These are phyloP conservation scores for Paecilomyces sp. DNA, from an alignment of 2,329 filamentous ascomycete genomes.

Conservation along the genomic window DNA sequence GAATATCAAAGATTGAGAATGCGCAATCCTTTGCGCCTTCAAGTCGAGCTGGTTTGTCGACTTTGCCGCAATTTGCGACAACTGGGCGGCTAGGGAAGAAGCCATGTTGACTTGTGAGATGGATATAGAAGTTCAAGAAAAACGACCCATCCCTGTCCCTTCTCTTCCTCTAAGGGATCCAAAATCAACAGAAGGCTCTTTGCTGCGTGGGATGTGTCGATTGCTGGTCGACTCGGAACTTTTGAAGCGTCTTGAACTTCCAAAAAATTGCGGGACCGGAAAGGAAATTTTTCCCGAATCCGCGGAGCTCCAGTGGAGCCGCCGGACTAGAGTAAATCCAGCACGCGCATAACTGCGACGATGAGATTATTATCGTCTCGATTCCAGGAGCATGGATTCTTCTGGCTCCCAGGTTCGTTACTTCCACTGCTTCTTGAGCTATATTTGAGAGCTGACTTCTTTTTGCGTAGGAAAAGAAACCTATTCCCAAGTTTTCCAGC, in stretches of 20 bases:
- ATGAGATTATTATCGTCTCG: conserved; percentile 4
- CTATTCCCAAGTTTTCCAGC: conserved; percentile 65
- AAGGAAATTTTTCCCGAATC: conserved; percentile 19
- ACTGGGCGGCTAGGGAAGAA: conserved; percentile 82
- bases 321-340: conserved; percentile 8
- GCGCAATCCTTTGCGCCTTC: conserved; percentile 84
- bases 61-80: conserved; percentile 84
- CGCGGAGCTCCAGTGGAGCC: conserved; percentile 4
- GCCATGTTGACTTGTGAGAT: conserved; percentile 50
- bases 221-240: background rate
- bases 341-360: conserved; percentile 1
- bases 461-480: conserved; percentile 24
- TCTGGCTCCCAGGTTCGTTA: conserved; percentile 25
- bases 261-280: conserved; percentile 14
- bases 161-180: background rate
- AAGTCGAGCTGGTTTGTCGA: conserved; percentile 87
- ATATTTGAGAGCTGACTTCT: too few relatives aligned
- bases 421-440: conserved; percentile 1
- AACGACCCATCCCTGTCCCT: conserved; percentile 2
- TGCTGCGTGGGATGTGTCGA: background rate
- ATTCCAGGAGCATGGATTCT: conserved; percentile 28
- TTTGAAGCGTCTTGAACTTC: conserved; percentile 3
- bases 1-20: conserved; percentile 93
- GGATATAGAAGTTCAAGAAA: background rate
- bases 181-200: background rate